Conservation (phyloP, 1,284 basidiomycete genomes). For the Leccinum ponderosum region DNA sequence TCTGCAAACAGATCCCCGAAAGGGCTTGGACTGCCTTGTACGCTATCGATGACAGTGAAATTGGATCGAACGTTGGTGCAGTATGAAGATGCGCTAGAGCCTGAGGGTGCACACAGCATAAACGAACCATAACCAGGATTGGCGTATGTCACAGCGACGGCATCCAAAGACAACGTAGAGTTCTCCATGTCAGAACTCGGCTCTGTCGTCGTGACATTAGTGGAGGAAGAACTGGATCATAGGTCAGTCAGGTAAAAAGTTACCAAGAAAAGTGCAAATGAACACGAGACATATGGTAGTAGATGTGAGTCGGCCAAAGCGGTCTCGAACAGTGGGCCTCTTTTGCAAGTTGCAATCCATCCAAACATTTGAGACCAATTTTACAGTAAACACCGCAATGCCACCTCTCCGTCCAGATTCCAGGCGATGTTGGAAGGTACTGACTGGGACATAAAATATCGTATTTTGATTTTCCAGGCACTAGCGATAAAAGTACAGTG, state of each 20-base stretch:
- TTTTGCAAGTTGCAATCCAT: not conserved
- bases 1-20: conserved; percentile 24
- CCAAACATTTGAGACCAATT: not conserved
- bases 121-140: conserved; percentile 38
- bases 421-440: not conserved
- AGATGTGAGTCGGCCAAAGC: no score
- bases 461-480: not conserved
- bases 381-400: not conserved
- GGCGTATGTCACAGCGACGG: conserved; percentile 35
- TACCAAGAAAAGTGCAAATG: conserved; percentile 6
- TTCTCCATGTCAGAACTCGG: not conserved
- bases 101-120: conserved; percentile 37
- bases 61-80: conserved; percentile 30
- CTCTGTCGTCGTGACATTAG: not conserved
- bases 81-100: conserved; percentile 23
- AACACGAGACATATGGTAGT: not conserved
- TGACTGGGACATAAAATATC: no score
- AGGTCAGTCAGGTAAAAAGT: conserved; percentile 1
- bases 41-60: conserved; percentile 27
- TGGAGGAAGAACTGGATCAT: conserved; percentile 2
- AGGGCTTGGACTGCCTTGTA: not conserved
- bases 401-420: not conserved
- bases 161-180: conserved; percentile 11
- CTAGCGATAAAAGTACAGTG: not conserved
- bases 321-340: no score